A percentile compares a stretch with the other conserved stretches of the same genome.
Conservation (phyloP, 345 rosid species). For the Citrus reticulata region DNA sequence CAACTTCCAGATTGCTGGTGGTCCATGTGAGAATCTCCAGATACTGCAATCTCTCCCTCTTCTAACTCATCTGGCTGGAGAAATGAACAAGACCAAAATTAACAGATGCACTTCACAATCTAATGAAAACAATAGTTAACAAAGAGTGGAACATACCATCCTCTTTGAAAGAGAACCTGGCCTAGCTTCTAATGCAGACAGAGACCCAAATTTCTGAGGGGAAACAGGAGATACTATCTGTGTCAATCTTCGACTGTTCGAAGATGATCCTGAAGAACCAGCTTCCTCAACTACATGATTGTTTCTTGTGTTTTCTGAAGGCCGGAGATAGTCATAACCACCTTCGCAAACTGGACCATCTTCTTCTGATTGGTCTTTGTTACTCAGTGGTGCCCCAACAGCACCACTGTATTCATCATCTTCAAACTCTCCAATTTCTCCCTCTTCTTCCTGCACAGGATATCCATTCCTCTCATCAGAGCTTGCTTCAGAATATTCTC, state of each 20-base stretch:
- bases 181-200: slow-evolving; percentile 92
- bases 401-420: slow-evolving; percentile 80
- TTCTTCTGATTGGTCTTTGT: slow-evolving; percentile 77
- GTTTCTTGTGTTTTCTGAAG: slow-evolving; percentile 49
- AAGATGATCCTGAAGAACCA: slow-evolving; percentile 92
- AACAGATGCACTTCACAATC: slow-evolving; percentile 19
- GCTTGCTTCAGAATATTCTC: slow-evolving; percentile 83
- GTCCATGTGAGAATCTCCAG: slow-evolving; percentile 91
- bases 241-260: slow-evolving; percentile 58
- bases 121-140: slow-evolving; percentile 4
- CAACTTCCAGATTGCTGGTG: slow-evolving; percentile 93
- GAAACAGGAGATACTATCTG: slow-evolving; percentile 83
- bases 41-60: slow-evolving; percentile 96
- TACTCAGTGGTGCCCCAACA: slow-evolving; percentile 44
- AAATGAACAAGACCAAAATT: slow-evolving; percentile 24
- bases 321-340: slow-evolving; percentile 51
- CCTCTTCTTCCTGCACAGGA: slow-evolving; percentile 88
- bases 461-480: slow-evolving; percentile 78
- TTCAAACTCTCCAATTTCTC: slow-evolving; percentile 72
- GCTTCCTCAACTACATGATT: slow-evolving; percentile 52
- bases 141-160: slow-evolving; percentile 49
- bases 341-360: slow-evolving; percentile 55
- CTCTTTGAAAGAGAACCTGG: slow-evolving; percentile 77
- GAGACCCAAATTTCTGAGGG: slow-evolving; percentile 90
- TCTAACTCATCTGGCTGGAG: slow-evolving; percentile 87